A percentile compares a stretch with the other conserved stretches of the same genome.
Evolutionary conservation across 1,284 basidiomycete genomes (phyloP).

Genomic region (Inonotus obliquus): DNA sequence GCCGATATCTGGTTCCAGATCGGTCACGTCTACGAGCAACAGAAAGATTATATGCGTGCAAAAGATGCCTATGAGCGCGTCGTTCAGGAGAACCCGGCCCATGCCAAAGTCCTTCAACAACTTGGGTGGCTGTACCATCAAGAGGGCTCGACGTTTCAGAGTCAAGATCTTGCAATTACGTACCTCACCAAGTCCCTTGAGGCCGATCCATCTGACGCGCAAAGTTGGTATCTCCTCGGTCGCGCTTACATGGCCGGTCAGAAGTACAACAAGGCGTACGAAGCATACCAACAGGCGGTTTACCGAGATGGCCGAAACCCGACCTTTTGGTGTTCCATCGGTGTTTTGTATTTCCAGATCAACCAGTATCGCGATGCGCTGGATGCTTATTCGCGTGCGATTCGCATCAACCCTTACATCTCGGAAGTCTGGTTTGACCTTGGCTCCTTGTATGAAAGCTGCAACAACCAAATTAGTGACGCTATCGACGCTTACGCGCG

Average conservation of each 20-base stretch:
- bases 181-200: constrained; percentile 94
- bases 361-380: constrained; percentile 98
- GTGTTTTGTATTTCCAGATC: constrained; percentile 99
- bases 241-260: constrained; percentile 99
- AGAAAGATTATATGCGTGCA: constrained; percentile 85
- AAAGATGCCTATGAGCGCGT: constrained; percentile 98
- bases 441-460: constrained; percentile 94
- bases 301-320: constrained; percentile 98
- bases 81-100: constrained; percentile 86
- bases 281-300: constrained; percentile 98
- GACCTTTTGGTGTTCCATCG: constrained; percentile 99
- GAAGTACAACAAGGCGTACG: constrained; percentile 99
- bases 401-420: constrained; percentile 98
- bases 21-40: constrained; percentile 96
- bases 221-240: constrained; percentile 98
- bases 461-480: constrained; percentile 98
- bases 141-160: constrained; percentile 89
- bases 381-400: constrained; percentile 97
- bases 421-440: constrained; percentile 99
- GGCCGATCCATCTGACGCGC: constrained; percentile 94
- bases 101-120: constrained; percentile 97
- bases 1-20: constrained; percentile 99
- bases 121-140: constrained; percentile 98
- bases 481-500: constrained; percentile 97
- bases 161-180: constrained; percentile 90